phyloP scores from a whole-genome alignment of 495 filamentous ascomycete genomes.

The Penicillium herquei region DNA sequence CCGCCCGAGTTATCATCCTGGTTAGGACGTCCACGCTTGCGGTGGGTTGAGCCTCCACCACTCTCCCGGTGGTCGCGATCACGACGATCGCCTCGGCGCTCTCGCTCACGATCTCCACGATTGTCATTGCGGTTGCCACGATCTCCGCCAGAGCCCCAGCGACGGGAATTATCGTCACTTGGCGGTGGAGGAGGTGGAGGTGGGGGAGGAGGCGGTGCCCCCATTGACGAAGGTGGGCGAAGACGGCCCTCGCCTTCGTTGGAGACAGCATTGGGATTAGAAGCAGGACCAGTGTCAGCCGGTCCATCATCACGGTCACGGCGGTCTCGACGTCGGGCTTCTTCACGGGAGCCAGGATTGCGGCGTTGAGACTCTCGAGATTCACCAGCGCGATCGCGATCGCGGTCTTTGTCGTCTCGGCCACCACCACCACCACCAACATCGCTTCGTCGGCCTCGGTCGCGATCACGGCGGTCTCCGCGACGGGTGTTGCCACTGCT shows the following conservation, averaged over 20 bases:
- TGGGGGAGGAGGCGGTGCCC: slow-evolving; percentile 31
- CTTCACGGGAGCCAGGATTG: slow-evolving; percentile 37
- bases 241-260: slow-evolving; percentile 42
- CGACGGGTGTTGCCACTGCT: slow-evolving; percentile 30
- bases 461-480: slow-evolving; percentile 40
- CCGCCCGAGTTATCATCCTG: slow-evolving; percentile 30
- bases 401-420: slow-evolving; percentile 35
- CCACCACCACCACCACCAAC: slow-evolving; percentile 23
- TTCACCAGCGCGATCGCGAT: slow-evolving; percentile 17
- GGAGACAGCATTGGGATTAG: slow-evolving; percentile 11
- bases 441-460: slow-evolving; percentile 40
- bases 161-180: slow-evolving; percentile 34
- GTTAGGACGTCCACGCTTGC: slow-evolving; percentile 42
- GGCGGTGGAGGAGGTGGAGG: slow-evolving; percentile 35
- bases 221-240: slow-evolving; percentile 39
- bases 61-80: slow-evolving; percentile 39
- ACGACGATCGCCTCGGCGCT: slow-evolving; percentile 40
- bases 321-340: slow-evolving; percentile 42
- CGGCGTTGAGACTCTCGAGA: slow-evolving; percentile 36
- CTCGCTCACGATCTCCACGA: slow-evolving; percentile 38
- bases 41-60: slow-evolving; percentile 31
- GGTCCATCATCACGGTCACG: slow-evolving; percentile 31
- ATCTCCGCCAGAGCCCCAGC: slow-evolving; percentile 36
- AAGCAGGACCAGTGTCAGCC: slow-evolving; percentile 10
- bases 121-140: slow-evolving; percentile 31